These are phyloP conservation scores for Xylaria venustula DNA, from an alignment of 495 filamentous ascomycete species.

Conservation along the genomic window DNA sequence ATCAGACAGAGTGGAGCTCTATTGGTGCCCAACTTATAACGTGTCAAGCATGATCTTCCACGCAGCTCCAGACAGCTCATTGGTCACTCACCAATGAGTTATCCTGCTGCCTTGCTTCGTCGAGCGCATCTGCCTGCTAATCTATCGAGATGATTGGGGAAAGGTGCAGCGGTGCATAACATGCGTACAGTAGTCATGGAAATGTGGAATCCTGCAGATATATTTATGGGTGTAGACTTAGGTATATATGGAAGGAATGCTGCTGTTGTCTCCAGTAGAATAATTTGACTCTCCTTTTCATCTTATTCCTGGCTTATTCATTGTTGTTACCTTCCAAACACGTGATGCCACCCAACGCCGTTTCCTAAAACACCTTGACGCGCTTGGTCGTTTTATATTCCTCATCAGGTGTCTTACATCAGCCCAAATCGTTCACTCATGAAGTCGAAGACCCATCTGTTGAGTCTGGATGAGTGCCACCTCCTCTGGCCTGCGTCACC, in stretches of 20 bases:
- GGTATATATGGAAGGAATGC: background rate
- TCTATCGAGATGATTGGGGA: background rate
- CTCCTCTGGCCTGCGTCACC: background rate
- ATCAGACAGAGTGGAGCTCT: background rate
- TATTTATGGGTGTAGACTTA: background rate
- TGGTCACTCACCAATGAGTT: background rate
- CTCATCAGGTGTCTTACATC: background rate
- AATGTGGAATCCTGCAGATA: background rate
- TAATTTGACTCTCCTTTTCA: background rate
- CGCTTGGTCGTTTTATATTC: background rate
- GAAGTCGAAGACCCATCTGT: background rate
- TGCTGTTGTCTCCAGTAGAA: background rate
- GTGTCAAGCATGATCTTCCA: background rate
- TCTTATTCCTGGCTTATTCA: background rate
- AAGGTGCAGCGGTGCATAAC: background rate
- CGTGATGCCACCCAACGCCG: background rate
- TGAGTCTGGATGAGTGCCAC: background rate
- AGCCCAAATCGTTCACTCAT: background rate
- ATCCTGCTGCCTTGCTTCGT: background rate
- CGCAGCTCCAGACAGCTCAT: background rate
- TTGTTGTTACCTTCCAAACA: background rate
- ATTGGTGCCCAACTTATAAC: background rate
- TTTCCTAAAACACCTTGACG: background rate
- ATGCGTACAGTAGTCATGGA: background rate
- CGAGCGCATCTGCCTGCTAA: background rate